Evolutionary conservation across 2,329 filamentous ascomycete genomes (phyloP), one percentile per base, ranked within the genome.

Genomic region (Pestalotiopsis sp.): DNA sequence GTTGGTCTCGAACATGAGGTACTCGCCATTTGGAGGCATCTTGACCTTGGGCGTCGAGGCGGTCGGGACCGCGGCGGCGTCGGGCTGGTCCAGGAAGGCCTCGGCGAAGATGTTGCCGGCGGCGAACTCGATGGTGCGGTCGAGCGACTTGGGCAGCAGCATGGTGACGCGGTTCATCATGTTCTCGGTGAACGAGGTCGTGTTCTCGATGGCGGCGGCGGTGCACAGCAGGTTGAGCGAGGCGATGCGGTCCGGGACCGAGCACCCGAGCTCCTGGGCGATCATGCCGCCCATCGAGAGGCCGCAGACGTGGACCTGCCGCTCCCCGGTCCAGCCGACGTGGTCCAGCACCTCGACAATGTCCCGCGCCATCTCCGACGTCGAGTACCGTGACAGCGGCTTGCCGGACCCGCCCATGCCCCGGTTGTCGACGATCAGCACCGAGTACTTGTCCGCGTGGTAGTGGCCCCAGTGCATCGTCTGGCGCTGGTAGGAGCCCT

Each of bases 201-300:
- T 90, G 80, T 90, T 90, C 72, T 90, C 86, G 68, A 92, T 84
- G 41, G 78, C 78, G 4, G 89, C 86, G 1, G 90, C 87, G 2
- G 91, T 92, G 78, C 86, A 89, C 70, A 90, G 80, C 3, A 93
- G 84, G 41, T 82, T 85, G 20, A 93, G 81, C 17, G 85, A 88
- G 27, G 82, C 81, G 66, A 93, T 77, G 61, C 87, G 83, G 13
- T 80, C 71, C 0, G 89, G 89, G 38, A 83, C 80, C n/a, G 31
- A 84, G 78, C 72, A 80, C 83, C 86, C 89, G 4, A 97, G 76
- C 81, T 97, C 94, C 80, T 97, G 94, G 2, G 93, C 89, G 74
- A 97, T 95, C 94, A 97, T 97, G 75, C 94, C 94, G 71, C 94
- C 94, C 87, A 97, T 92, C 69, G 91, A 93, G 72, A 95, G 90